Conservation (phyloP, 768 basidiomycete species). For the Fomitopsis serialis region DNA sequence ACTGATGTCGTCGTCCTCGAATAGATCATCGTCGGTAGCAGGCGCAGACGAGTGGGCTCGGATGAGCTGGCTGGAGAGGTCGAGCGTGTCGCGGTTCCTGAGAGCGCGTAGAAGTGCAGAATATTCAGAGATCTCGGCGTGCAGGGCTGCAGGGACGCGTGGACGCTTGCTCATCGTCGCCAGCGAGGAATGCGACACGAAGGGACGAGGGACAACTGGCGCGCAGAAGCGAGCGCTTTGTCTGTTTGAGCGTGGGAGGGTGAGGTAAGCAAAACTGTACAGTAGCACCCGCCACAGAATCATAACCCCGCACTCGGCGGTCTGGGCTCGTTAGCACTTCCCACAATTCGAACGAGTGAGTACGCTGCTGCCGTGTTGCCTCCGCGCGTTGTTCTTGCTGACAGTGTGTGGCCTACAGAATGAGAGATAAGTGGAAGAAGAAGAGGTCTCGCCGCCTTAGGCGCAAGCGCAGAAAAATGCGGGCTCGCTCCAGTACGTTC, state of each 20-base stretch:
- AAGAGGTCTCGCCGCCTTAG: conserved; percentile 90
- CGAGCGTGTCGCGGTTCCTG: conserved; percentile 50
- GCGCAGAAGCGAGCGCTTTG: background rate
- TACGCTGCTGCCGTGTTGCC: background rate
- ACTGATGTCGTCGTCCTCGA: conserved; percentile 16
- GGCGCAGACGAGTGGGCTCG: conserved; percentile 14
- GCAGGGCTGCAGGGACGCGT: conserved; percentile 46
- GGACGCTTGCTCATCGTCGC: conserved; percentile 33
- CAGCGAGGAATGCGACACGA: background rate
- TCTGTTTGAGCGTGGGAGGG: conserved; percentile 7
- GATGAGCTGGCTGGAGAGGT: conserved; percentile 50
- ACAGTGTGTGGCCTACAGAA: conserved; percentile 32
- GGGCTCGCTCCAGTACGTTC: conserved; percentile 85
- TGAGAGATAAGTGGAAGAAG: conserved; percentile 99
- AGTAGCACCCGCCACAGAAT: conserved; percentile 13
- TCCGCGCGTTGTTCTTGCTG: conserved; percentile 3
- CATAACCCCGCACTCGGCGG: conserved; percentile 3
- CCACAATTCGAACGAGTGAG: conserved; percentile 25
- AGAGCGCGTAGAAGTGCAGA: conserved; percentile 59
- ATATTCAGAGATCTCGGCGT: conserved; percentile 65
- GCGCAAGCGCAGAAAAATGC: conserved; percentile 95
- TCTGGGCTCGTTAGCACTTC: conserved; percentile 21
- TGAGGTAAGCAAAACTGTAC: conserved; percentile 26
- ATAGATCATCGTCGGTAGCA: conserved; percentile 12
- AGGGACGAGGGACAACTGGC: background rate